phyloP scores from a whole-genome alignment of 2,329 filamentous ascomycete species.

The Aspergillus sp. region DNA sequence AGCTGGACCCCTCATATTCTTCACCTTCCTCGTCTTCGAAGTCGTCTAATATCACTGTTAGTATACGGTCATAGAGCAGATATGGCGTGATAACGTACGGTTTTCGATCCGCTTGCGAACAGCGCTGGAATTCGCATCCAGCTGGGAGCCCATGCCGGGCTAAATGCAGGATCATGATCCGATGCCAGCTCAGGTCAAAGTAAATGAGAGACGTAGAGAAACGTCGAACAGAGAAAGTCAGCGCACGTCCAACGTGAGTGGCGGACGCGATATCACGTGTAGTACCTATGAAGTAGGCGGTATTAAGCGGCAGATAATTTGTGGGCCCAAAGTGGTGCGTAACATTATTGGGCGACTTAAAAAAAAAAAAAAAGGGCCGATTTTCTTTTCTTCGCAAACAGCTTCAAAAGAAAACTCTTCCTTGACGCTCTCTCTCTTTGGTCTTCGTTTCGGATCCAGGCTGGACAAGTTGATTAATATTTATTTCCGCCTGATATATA shows the following conservation, averaged over 20 bases:
- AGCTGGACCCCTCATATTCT: constrained; percentile 79
- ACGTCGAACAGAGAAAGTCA: no score
- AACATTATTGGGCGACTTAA: background rate
- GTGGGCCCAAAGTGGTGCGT: background rate
- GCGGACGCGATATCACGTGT: background rate
- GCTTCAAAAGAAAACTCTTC: background rate
- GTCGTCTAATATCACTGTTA: constrained; percentile 40
- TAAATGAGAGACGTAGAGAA: background rate
- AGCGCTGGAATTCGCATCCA: constrained; percentile 51
- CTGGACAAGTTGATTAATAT: background rate
- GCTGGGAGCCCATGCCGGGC: constrained; percentile 52
- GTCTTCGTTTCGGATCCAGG: background rate
- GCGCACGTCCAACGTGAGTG: background rate
- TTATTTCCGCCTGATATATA: background rate
- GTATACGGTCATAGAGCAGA: constrained; percentile 1
- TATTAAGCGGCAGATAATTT: background rate
- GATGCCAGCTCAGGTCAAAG: background rate
- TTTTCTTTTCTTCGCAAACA: constrained; percentile 10
- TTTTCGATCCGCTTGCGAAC: constrained; percentile 57
- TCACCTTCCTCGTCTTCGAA: constrained; percentile 80
- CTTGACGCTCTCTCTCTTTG: background rate
- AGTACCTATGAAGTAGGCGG: background rate
- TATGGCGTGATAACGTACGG: constrained; percentile 29
- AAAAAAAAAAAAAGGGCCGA: background rate
- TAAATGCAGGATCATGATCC: constrained; percentile 13